Conservation (phyloP, 179 eudicot species). For the Beta macrorhiza region DNA sequence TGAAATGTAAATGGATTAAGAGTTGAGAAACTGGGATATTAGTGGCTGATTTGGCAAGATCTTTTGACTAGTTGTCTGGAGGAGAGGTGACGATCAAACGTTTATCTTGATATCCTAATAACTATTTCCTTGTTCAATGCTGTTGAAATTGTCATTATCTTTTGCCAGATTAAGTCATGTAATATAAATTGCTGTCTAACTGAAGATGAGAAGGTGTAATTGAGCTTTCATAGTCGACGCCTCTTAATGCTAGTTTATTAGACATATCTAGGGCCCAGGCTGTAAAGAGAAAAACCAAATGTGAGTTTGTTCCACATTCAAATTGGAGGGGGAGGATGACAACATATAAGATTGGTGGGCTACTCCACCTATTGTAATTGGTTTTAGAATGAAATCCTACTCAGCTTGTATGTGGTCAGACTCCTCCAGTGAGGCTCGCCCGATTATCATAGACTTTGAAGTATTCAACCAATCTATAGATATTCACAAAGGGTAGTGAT, state of each 20-base stretch:
- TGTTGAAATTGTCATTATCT: constrained; percentile 9
- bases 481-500: not conserved
- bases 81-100: constrained; percentile 1
- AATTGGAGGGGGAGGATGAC: no score
- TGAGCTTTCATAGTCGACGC: not conserved
- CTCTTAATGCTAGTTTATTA: not conserved
- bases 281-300: no score
- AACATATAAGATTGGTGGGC: no score
- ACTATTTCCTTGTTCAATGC: not conserved
- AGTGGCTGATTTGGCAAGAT: not conserved
- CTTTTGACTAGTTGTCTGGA: constrained; percentile 9
- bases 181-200: not conserved
- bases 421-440: no score
- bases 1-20: not conserved
- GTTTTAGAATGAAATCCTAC: no score
- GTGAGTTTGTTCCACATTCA: no score
- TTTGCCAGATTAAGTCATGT: not conserved
- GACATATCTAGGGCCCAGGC: not conserved
- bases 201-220: not conserved
- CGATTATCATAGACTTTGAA: no score
- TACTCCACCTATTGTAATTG: no score
- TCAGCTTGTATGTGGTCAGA: no score
- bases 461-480: not conserved
- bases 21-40: not conserved
- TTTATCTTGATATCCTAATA: not conserved